phyloP scores from a whole-genome alignment of 106 monocot genomes.

The Iris macrosiphon region DNA sequence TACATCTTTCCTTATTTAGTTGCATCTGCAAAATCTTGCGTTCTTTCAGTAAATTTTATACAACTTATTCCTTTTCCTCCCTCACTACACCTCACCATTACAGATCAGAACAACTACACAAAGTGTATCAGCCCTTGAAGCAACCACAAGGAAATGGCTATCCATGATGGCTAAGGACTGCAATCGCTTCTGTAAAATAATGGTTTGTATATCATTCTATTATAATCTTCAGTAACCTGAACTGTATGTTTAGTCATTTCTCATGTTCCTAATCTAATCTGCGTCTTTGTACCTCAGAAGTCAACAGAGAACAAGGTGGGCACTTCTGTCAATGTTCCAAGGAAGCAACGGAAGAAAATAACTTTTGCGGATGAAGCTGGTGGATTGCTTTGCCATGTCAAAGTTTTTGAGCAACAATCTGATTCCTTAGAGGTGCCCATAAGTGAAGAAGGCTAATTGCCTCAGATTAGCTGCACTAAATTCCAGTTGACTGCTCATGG shows the following conservation, averaged over 20 bases:
- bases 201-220: slow-evolving; percentile 72
- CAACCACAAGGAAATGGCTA: slow-evolving; percentile 51
- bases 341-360: slow-evolving; percentile 58
- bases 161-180: slow-evolving; percentile 68
- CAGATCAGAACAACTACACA: slow-evolving; percentile 41
- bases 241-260: too few species aligned
- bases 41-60: too few species aligned
- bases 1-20: too few species aligned
- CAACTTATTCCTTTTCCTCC: too few species aligned
- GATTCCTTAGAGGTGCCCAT: too few species aligned
- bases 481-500: too few species aligned
- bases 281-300: slow-evolving; percentile 26
- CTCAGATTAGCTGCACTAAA: too few species aligned
- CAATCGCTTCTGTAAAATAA: slow-evolving; percentile 90
- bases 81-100: not conserved
- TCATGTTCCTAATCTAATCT: not conserved
- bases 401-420: slow-evolving; percentile 31
- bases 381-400: slow-evolving; percentile 69
- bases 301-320: slow-evolving; percentile 31
- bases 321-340: slow-evolving; percentile 10
- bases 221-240: too few species aligned
- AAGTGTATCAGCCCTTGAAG: slow-evolving; percentile 44
- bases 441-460: too few species aligned
- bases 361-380: slow-evolving; percentile 95
- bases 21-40: too few species aligned